Evolutionary conservation across 768 basidiomycete genomes (phyloP), one percentile per base, ranked within the genome.

Genomic region (Lactarius quietus): DNA sequence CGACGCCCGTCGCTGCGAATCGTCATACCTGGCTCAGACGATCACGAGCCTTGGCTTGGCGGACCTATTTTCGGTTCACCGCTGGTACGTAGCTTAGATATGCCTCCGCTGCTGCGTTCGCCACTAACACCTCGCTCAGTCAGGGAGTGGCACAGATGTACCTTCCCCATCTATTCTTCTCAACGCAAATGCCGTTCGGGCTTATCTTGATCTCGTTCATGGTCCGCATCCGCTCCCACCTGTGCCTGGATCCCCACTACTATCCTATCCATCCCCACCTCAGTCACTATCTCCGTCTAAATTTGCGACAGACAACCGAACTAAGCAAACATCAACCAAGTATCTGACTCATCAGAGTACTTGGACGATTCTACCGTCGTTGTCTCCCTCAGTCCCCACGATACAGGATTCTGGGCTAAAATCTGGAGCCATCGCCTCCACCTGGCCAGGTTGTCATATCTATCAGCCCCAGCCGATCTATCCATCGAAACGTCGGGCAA

Each of bases 101-200:
- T 26, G 43, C 23, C n/a, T 12, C 29, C 31, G 33, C 29, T 7
- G 10, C 5, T 31, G 12, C 26, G 23, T 26, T 43, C 28, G 9
- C 38, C 26, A 51, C 28, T 52, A 29, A 65, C 43, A 33, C 45
- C 14, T 23, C 35, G 35, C 36, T 33, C 56, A 66, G 65, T 62
- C 65, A 31, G 56, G n/a, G 23, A 41, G 31, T 10, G 45, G 36
- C 17, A 6, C n/a, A 4, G 43, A 52, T 6, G 14, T 18, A 5
- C 23, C 60, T 15, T 12, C 6, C 0, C 65, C 65, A 35, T 66
- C 65, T 17, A 48, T 66, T n/a, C 55, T 66, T 58, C 65, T 66
- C 48, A 45, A 66, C 28, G 54, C 60, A 12, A 15, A 58, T 43
- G 60, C 57, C 4, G 26, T 66, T 31, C 60, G 65, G 10, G 56